A percentile compares a stretch with the other conserved stretches of the same genome.
These are phyloP conservation scores for Ambrosia trifida DNA, from an alignment of 129 eudicot genomes.

Conservation along the genomic window DNA sequence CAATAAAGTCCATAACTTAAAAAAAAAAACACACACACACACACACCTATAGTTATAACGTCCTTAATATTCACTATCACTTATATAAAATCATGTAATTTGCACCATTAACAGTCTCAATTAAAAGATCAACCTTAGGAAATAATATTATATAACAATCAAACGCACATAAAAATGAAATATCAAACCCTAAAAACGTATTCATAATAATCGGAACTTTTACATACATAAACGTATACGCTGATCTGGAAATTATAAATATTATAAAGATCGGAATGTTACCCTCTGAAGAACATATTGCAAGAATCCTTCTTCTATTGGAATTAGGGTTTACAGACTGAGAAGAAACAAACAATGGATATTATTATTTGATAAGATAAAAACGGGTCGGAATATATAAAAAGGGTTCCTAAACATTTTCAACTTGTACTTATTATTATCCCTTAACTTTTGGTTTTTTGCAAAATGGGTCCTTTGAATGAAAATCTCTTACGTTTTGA, in stretches of 20 bases:
- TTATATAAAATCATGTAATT: constrained; percentile 6
- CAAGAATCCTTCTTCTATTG: constrained; percentile 14
- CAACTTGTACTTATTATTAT: background rate
- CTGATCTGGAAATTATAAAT: background rate
- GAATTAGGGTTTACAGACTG: constrained; percentile 32
- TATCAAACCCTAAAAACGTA: constrained; percentile 16
- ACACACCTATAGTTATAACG: no score
- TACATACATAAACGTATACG: constrained; percentile 2
- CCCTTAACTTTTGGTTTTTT: background rate
- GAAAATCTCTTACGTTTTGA: background rate
- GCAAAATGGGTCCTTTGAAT: background rate
- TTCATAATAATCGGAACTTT: background rate
- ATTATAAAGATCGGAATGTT: constrained; percentile 20
- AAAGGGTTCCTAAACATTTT: constrained; percentile 9
- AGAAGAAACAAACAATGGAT: constrained; percentile 11
- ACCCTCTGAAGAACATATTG: constrained; percentile 62
- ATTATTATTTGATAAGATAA: background rate
- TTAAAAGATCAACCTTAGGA: constrained; percentile 5
- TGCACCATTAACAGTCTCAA: background rate
- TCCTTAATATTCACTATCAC: background rate
- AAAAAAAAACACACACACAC: no score
- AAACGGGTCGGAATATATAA: constrained; percentile 11
- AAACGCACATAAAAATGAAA: background rate
- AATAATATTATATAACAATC: background rate
- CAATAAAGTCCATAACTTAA: background rate